Evolutionary conservation across 305 asterid species (phyloP).

Genomic region (Ilex paraguariensis): DNA sequence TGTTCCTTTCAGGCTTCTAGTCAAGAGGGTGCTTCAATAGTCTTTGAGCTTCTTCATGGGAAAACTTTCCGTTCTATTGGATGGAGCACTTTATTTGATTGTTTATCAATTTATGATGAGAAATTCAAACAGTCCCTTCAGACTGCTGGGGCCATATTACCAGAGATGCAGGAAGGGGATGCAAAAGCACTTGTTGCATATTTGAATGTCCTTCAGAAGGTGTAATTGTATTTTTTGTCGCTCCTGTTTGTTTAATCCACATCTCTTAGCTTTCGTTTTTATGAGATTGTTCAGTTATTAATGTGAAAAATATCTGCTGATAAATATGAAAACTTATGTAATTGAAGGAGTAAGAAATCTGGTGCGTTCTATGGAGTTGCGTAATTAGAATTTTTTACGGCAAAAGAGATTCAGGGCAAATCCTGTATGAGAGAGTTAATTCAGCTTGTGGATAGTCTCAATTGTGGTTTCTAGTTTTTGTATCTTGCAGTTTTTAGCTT

Average conservation of each 20-base stretch:
- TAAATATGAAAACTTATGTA: too few relatives aligned
- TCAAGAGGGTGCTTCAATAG: slow-evolving; percentile 84
- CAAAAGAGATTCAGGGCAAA: too few relatives aligned
- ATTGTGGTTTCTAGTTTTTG: too few relatives aligned
- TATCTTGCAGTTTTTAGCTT: too few relatives aligned
- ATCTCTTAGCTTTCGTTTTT: not conserved
- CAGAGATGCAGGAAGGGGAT: slow-evolving; percentile 95
- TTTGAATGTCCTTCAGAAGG: slow-evolving; percentile 86
- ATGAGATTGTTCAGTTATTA: too few relatives aligned
- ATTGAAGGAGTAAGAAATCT: too few relatives aligned
- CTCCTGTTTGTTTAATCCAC: not conserved
- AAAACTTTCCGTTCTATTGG: slow-evolving; percentile 81
- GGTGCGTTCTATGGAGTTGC: too few relatives aligned
- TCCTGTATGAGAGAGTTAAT: too few relatives aligned
- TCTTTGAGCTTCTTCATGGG: slow-evolving; percentile 90
- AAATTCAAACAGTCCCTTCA: slow-evolving; percentile 80
- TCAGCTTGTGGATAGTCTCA: too few relatives aligned
- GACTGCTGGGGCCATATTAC: slow-evolving; percentile 71
- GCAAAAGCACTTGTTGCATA: slow-evolving; percentile 95
- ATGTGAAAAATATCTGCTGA: too few relatives aligned
- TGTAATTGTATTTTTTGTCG: slow-evolving; percentile 2
- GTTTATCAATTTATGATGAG: slow-evolving; percentile 83
- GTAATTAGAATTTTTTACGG: too few relatives aligned
- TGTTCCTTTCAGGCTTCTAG: slow-evolving; percentile 67
- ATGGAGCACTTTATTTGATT: slow-evolving; percentile 88